phyloP scores from a whole-genome alignment of 192 early-diverging fungal genomes.

The Coemansia asiatica region DNA sequence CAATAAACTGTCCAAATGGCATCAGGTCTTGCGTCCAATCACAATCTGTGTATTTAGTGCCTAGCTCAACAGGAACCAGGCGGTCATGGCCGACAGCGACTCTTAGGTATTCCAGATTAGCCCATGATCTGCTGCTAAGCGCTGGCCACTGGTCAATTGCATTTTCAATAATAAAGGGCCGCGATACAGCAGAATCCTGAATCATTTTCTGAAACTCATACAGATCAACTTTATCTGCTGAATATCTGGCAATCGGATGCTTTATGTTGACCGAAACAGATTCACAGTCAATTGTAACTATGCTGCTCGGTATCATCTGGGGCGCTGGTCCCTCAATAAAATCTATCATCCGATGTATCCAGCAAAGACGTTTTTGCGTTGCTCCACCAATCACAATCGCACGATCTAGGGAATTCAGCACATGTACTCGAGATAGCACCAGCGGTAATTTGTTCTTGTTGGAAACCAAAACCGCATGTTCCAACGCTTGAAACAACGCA shows the following conservation, averaged over 20 bases:
- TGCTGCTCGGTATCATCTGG: not conserved
- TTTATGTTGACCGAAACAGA: not conserved
- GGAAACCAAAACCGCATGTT: not conserved
- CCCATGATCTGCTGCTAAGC: constrained; percentile 57
- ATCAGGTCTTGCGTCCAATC: constrained; percentile 76
- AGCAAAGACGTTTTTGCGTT: constrained; percentile 5
- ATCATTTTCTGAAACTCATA: constrained; percentile 19
- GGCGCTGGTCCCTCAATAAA: constrained; percentile 13
- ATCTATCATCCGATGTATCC: constrained; percentile 20
- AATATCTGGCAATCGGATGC: constrained; percentile 11
- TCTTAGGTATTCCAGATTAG: constrained; percentile 61
- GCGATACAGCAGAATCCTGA: not conserved
- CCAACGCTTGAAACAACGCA: constrained; percentile 24
- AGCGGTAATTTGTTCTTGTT: not conserved
- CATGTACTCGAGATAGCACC: not conserved
- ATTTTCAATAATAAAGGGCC: constrained; percentile 33
- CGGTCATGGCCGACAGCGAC: constrained; percentile 63
- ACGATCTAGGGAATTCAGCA: constrained; percentile 25
- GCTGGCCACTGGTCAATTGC: constrained; percentile 43
- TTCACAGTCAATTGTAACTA: not conserved
- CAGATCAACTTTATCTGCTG: constrained; percentile 13
- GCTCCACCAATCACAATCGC: constrained; percentile 20
- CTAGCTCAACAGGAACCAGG: constrained; percentile 81
- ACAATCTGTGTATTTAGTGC: constrained; percentile 72
- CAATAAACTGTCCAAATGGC: constrained; percentile 69